A percentile compares a stretch with the other conserved stretches of the same genome.
Evolutionary conservation across 768 basidiomycete species (phyloP).

Genomic region (Tricholoma sp.): DNA sequence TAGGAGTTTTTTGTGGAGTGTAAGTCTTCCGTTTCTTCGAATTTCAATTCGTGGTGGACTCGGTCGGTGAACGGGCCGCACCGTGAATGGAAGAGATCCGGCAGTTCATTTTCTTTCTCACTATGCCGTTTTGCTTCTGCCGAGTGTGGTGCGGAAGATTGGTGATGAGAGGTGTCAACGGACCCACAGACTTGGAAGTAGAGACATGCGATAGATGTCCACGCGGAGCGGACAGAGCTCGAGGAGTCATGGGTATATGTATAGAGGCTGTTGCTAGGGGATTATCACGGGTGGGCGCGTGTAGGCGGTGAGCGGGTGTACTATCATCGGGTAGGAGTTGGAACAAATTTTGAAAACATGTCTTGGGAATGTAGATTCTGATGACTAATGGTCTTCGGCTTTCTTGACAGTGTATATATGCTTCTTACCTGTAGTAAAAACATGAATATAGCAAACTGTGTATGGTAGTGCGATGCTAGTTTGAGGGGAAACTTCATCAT

Average conservation of each 20-base stretch:
- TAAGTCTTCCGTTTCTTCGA: not conserved
- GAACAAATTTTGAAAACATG: too few relatives aligned
- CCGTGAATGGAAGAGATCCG: not conserved
- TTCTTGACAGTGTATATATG: too few relatives aligned
- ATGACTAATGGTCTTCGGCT: too few relatives aligned
- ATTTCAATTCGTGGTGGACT: not conserved
- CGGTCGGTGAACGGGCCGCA: not conserved
- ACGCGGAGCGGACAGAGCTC: not conserved
- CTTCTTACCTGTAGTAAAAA: too few relatives aligned
- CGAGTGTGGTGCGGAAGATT: not conserved
- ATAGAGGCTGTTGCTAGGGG: not conserved
- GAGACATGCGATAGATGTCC: not conserved
- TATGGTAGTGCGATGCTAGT: too few relatives aligned
- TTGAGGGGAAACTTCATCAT: too few relatives aligned
- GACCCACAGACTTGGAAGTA: not conserved
- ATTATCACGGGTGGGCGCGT: too few relatives aligned
- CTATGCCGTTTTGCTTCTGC: not conserved
- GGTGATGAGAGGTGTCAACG: not conserved
- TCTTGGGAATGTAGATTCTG: too few relatives aligned
- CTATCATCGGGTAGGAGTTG: too few relatives aligned
- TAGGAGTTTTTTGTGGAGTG: not conserved
- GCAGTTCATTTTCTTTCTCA: not conserved
- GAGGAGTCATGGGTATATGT: not conserved
- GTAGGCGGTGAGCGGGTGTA: too few relatives aligned
- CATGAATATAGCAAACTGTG: too few relatives aligned